Conservation (phyloP, 371 early-diverging fungal species). For the Mortierella sp. region DNA sequence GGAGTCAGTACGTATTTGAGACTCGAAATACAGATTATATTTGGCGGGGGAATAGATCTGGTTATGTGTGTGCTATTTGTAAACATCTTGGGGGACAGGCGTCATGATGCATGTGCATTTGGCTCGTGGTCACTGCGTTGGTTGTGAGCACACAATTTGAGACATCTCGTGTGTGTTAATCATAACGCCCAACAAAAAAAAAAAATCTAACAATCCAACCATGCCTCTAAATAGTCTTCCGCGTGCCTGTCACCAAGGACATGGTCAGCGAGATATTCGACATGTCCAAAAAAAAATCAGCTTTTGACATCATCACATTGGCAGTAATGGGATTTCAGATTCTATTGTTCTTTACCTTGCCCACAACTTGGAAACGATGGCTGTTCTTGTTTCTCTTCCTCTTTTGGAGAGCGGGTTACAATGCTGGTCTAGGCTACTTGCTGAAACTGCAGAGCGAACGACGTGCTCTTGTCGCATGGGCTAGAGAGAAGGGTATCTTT, state of each 20-base stretch:
- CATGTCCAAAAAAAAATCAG: conserved; percentile 72
- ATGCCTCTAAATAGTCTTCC: conserved; percentile 62
- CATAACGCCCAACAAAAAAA: no score
- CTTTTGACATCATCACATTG: conserved; percentile 83
- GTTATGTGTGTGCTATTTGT: background rate
- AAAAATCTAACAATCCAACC: no score
- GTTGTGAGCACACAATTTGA: no score
- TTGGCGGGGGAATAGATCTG: background rate
- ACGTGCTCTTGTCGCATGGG: conserved; percentile 76
- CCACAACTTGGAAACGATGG: conserved; percentile 61
- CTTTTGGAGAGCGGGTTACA: conserved; percentile 91
- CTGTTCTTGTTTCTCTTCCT: conserved; percentile 80
- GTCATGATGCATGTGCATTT: conserved; percentile 1
- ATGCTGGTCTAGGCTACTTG: conserved; percentile 87
- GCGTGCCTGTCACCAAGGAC: conserved; percentile 82
- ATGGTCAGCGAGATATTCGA: conserved; percentile 81
- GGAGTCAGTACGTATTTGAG: conserved; percentile 61
- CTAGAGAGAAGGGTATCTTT: conserved; percentile 72
- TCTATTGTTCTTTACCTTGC: conserved; percentile 72
- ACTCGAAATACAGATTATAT: background rate
- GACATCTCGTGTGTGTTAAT: no score
- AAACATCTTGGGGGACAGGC: no score
- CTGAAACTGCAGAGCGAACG: conserved; percentile 86
- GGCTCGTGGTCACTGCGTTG: background rate
- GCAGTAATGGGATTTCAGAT: conserved; percentile 75